Percentiles rank a stretch among this genome's conserved stretches.
Conservation (phyloP, 441 rosid species). For the Erodium texanum region DNA sequence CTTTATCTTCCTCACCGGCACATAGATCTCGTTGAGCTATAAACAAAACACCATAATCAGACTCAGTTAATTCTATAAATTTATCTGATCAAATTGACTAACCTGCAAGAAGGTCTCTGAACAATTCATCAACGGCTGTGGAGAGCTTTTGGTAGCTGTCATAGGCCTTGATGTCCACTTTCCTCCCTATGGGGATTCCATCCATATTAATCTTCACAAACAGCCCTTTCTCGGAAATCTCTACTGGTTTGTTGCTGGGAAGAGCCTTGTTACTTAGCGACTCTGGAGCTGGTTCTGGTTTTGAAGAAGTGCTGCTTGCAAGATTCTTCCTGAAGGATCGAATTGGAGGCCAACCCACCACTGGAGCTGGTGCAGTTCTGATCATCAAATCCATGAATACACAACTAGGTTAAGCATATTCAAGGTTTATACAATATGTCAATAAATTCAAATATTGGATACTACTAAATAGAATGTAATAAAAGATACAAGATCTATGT, state of each 20-base stretch:
- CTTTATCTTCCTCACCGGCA: constrained; percentile 24
- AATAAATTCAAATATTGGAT: no score
- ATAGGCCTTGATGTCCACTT: constrained; percentile 69
- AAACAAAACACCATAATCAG: neutral
- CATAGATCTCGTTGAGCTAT: constrained; percentile 37
- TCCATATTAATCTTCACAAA: constrained; percentile 94
- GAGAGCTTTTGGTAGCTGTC: constrained; percentile 71
- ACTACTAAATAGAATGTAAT: neutral
- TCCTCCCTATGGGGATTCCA: constrained; percentile 93
- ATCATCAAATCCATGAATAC: neutral
- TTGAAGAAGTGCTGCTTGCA: constrained; percentile 12
- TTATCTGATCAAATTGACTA: neutral
- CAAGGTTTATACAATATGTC: no score
- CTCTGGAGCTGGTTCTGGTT: constrained; percentile 8
- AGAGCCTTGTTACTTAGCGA: constrained; percentile 11
- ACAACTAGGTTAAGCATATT: no score
- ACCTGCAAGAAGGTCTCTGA: constrained; percentile 91
- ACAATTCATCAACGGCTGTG: constrained; percentile 72
- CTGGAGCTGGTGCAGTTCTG: constrained; percentile 24
- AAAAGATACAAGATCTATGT: neutral
- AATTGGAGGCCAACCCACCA: constrained; percentile 33
- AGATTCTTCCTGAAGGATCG: constrained; percentile 28
- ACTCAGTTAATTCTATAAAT: no score
- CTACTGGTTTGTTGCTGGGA: constrained; percentile 13
- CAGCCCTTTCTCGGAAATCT: constrained; percentile 24